Evolutionary conservation across 257 asterid species (phyloP), one percentile per base, ranked within the genome.

Genomic region (Linaria vulgaris): DNA sequence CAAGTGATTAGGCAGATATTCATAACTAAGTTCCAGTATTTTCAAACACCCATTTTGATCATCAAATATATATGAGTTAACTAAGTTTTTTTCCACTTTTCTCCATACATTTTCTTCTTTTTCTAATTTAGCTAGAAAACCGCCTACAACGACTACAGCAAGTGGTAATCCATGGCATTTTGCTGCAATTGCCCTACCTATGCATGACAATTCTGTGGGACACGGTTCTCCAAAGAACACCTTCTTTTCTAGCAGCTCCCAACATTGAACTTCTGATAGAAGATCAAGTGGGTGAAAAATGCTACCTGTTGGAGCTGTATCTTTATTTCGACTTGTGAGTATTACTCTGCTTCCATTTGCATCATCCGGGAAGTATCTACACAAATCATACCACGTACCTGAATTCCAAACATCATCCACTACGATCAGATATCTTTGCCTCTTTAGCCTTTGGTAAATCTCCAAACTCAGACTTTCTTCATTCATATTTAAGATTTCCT

Each of bases 281-380:
- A 49, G 8, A 5, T 58, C 49, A 48, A 73, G 74, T 8, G n/a
- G 4, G 27, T 13, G 44, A 7, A 52, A n/a, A 9, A 50, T 50
- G 24, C 63, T 12, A 3, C 11, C 55, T 6, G 23, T 49, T 45
- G 69, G 59, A n/a, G 51, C 67, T 3, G 58, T 59, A 23, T 31
- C 23, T 19, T 0, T 15, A 19, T 3, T 43, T 3, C 67, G 20
- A 6, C 69, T 72, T 0, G 76, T 72, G 8, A 76, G 38, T 5
- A 76, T 9, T 25, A 72, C 23, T 43, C 70, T 69, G 3, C 79
- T 77, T 22, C 82, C 68, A 41, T 54, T 51, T 3, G 4, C 15
- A 53, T 69, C 69, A 53, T 60, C 39, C 0, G 66, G 66, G 21
- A 60, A 60, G 39, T 22, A 58, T 20, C 21, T 38, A 4, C 38